Evolutionary conservation across 495 filamentous ascomycete genomes (phyloP).

Genomic region (Bombardia bombarda): DNA sequence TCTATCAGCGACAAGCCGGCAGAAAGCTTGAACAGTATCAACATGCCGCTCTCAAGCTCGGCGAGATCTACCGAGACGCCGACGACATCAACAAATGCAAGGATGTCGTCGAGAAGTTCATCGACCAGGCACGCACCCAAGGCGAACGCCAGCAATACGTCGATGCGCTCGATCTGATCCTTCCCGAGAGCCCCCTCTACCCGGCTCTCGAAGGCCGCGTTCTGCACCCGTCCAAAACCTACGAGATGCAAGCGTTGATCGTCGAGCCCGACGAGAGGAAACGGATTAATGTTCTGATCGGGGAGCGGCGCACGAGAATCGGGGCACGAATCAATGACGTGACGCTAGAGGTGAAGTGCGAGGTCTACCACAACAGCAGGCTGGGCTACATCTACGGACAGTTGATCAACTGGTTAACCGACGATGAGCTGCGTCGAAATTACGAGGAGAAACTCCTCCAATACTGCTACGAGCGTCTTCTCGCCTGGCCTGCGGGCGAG

Average conservation of each 20-base stretch:
- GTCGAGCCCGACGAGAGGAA: slow-evolving; percentile 82
- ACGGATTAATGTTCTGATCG: slow-evolving; percentile 84
- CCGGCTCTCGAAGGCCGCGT: slow-evolving; percentile 77
- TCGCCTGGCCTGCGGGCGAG: slow-evolving; percentile 50
- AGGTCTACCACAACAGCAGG: slow-evolving; percentile 62
- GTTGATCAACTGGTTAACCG: slow-evolving; percentile 80
- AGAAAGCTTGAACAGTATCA: slow-evolving; percentile 68
- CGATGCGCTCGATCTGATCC: slow-evolving; percentile 60
- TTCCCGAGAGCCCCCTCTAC: slow-evolving; percentile 74
- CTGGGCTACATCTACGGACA: slow-evolving; percentile 69
- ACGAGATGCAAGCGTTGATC: slow-evolving; percentile 76
- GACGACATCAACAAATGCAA: slow-evolving; percentile 65
- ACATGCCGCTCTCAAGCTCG: slow-evolving; percentile 59
- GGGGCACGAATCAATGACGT: slow-evolving; percentile 79
- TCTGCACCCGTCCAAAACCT: slow-evolving; percentile 71
- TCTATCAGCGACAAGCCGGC: slow-evolving; percentile 70
- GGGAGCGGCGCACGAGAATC: slow-evolving; percentile 77
- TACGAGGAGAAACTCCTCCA: slow-evolving; percentile 90
- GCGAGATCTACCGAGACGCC: slow-evolving; percentile 61
- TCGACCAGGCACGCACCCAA: slow-evolving; percentile 57
- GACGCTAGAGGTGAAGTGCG: slow-evolving; percentile 76
- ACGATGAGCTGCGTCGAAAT: slow-evolving; percentile 73
- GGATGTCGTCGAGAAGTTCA: slow-evolving; percentile 72
- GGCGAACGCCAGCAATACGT: slow-evolving; percentile 67
- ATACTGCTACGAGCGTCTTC: slow-evolving; percentile 67